Percentiles rank a stretch among this genome's conserved stretches.
Conservation (phyloP, 2,329 filamentous ascomycete species). For the Colletotrichum sp. region DNA sequence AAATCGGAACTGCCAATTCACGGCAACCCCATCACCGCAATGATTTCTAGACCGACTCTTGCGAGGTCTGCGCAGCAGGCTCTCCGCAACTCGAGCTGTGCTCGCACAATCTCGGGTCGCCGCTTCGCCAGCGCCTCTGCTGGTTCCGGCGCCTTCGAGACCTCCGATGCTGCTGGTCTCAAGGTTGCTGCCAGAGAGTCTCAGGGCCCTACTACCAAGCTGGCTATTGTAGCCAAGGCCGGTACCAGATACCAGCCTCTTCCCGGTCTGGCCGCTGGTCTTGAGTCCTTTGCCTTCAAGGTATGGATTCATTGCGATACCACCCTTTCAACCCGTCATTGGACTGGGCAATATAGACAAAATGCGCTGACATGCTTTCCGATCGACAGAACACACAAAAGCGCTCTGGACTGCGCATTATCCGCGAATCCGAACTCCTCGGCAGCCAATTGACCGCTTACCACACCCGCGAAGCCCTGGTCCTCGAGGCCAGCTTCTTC, state of each 20-base stretch:
- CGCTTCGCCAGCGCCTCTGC: slow-evolving; percentile 64
- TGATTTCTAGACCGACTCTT: slow-evolving; percentile 68
- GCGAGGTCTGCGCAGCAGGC: slow-evolving; percentile 64
- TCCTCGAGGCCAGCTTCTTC: slow-evolving; percentile 94
- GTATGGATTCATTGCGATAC: slow-evolving; percentile 49
- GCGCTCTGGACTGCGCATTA: slow-evolving; percentile 90
- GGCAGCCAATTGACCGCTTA: slow-evolving; percentile 87
- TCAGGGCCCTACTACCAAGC: slow-evolving; percentile 85
- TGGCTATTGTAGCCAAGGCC: slow-evolving; percentile 91
- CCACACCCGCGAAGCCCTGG: slow-evolving; percentile 91
- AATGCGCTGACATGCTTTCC: slow-evolving; percentile 8
- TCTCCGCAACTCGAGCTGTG: slow-evolving; percentile 62
- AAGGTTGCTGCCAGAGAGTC: slow-evolving; percentile 93
- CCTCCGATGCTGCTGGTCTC: slow-evolving; percentile 83
- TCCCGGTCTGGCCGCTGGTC: slow-evolving; percentile 86
- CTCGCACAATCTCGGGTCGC: slow-evolving; percentile 55
- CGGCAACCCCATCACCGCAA: slow-evolving; percentile 62
- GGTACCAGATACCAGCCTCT: slow-evolving; percentile 91
- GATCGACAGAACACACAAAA: slow-evolving; percentile 76
- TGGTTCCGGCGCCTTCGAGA: slow-evolving; percentile 83
- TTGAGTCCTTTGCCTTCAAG: slow-evolving; percentile 98
- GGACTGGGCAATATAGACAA: background rate
- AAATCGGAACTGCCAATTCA: slow-evolving; percentile 51
- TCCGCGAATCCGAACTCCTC: slow-evolving; percentile 92
- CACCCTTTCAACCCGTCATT: background rate